Conservation (phyloP, 1,139 yeast genomes). For the Kodamaea anthophila region DNA sequence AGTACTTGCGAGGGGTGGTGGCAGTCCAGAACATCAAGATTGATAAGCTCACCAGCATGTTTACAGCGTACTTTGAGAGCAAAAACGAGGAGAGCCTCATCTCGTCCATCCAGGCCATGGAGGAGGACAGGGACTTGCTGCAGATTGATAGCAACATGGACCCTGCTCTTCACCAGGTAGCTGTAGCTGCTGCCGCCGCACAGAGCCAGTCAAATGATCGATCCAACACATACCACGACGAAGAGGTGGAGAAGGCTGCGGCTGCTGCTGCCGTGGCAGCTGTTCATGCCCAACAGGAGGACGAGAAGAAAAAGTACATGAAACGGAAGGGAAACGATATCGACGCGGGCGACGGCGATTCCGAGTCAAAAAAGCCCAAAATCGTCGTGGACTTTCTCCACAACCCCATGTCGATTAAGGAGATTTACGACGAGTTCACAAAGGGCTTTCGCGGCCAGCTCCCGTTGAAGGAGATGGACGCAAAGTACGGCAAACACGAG, state of each 20-base stretch:
- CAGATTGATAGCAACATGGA: slow-evolving; percentile 31
- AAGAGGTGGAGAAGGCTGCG: slow-evolving; percentile 7
- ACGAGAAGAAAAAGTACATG: slow-evolving; percentile 9
- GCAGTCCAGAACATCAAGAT: slow-evolving; percentile 36
- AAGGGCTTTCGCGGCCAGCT: slow-evolving; percentile 44
- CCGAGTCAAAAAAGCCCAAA: slow-evolving; percentile 27
- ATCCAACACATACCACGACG: slow-evolving; percentile 8
- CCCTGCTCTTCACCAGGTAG: slow-evolving; percentile 36
- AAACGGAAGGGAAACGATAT: slow-evolving; percentile 11
- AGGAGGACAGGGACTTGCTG: slow-evolving; percentile 13
- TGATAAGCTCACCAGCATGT: slow-evolving; percentile 31
- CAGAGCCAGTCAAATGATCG: slow-evolving; percentile 16
- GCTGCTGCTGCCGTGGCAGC: slow-evolving; percentile 9
- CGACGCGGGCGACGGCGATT: slow-evolving; percentile 6
- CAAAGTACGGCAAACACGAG: slow-evolving; percentile 38
- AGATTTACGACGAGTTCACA: slow-evolving; percentile 42
- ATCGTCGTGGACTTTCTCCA: slow-evolving; percentile 37
- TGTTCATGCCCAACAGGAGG: slow-evolving; percentile 7
- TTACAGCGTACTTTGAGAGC: slow-evolving; percentile 29
- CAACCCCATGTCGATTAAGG: slow-evolving; percentile 42
- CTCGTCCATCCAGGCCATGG: slow-evolving; percentile 22
- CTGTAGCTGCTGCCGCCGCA: slow-evolving; percentile 33
- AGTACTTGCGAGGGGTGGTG: slow-evolving; percentile 31
- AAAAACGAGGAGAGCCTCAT: slow-evolving; percentile 28
- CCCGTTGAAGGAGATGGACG: slow-evolving; percentile 40